These are phyloP conservation scores for Lactifluus rugatus DNA, from an alignment of 768 basidiomycete species.

Conservation along the genomic window DNA sequence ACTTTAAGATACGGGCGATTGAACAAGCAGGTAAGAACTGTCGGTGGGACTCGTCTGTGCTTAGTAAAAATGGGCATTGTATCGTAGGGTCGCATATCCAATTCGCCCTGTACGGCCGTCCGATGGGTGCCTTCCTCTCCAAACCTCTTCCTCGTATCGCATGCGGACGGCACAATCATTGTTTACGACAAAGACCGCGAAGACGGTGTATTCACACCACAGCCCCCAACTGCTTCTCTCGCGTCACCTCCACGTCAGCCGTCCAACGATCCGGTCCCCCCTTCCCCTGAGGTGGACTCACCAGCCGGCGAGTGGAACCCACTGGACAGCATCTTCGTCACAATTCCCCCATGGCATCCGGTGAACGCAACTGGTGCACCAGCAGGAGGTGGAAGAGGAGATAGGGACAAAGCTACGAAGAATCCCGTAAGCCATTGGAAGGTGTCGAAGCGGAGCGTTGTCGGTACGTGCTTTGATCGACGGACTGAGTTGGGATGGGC, in stretches of 20 bases:
- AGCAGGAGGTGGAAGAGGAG: slow-evolving; percentile 21
- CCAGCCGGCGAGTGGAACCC: slow-evolving; percentile 62
- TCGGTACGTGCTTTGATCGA: slow-evolving; percentile 40
- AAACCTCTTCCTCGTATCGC: slow-evolving; percentile 76
- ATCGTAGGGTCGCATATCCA: slow-evolving; percentile 62
- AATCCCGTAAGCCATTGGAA: slow-evolving; percentile 92
- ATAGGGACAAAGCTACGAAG: slow-evolving; percentile 64
- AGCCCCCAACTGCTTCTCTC: slow-evolving; percentile 37
- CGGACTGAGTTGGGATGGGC: background rate
- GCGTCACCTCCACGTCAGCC: slow-evolving; percentile 20
- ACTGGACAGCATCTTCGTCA: slow-evolving; percentile 62
- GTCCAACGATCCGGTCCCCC: slow-evolving; percentile 20
- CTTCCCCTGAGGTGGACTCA: slow-evolving; percentile 23
- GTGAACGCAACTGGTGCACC: slow-evolving; percentile 37
- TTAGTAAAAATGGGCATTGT: slow-evolving; percentile 3
- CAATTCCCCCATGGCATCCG: slow-evolving; percentile 82
- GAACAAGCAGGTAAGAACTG: slow-evolving; percentile 61
- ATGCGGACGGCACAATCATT: slow-evolving; percentile 82
- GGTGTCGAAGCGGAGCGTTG: slow-evolving; percentile 57
- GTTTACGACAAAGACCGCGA: slow-evolving; percentile 89
- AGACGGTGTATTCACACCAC: slow-evolving; percentile 64
- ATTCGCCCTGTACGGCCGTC: slow-evolving; percentile 79
- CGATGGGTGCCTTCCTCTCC: slow-evolving; percentile 79
- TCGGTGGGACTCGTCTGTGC: background rate
- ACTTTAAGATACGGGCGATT: slow-evolving; percentile 73